These are phyloP conservation scores for Ustilago curta DNA, from an alignment of 1,284 basidiomycete species.

Conservation along the genomic window DNA sequence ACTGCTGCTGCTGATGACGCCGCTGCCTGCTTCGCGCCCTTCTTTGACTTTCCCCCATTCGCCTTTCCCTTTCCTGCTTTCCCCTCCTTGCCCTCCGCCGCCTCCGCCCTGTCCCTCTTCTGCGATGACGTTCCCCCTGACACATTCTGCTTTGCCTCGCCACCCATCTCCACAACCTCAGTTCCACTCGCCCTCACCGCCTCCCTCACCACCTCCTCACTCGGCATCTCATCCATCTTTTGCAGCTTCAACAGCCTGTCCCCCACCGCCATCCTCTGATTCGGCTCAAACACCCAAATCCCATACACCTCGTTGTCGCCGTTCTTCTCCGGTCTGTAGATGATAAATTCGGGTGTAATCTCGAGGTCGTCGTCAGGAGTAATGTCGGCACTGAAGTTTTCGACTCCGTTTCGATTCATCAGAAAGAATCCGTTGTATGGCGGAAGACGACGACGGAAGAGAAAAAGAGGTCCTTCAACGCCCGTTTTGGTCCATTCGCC, in stretches of 20 bases:
- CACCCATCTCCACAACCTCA: slow-evolving; percentile 3
- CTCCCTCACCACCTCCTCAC: slow-evolving; percentile 21
- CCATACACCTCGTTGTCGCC: slow-evolving; percentile 74
- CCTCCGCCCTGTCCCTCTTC: slow-evolving; percentile 13
- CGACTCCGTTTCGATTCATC: slow-evolving; percentile 85
- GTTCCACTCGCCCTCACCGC: slow-evolving; percentile 13
- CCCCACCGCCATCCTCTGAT: slow-evolving; percentile 78
- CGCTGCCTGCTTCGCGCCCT: slow-evolving; percentile 20
- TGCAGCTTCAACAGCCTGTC: slow-evolving; percentile 62
- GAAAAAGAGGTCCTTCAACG: slow-evolving; percentile 87
- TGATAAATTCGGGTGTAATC: slow-evolving; percentile 75
- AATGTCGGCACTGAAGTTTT: slow-evolving; percentile 82
- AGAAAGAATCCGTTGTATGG: slow-evolving; percentile 88
- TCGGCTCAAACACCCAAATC: slow-evolving; percentile 82
- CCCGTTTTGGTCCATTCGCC: slow-evolving; percentile 78
- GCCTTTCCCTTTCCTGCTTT: slow-evolving; percentile 19
- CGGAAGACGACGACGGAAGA: slow-evolving; percentile 79
- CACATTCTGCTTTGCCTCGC: slow-evolving; percentile 1
- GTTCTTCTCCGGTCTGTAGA: slow-evolving; percentile 76
- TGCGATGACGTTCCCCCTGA: not conserved
- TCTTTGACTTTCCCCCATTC: slow-evolving; percentile 23
- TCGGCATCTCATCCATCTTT: slow-evolving; percentile 40
- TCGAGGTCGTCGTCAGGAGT: slow-evolving; percentile 83
- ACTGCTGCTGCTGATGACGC: not conserved
- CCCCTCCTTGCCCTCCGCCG: slow-evolving; percentile 20